phyloP scores from a whole-genome alignment of 2,329 filamentous ascomycete genomes.

The Pseudocercospora fuligena region DNA sequence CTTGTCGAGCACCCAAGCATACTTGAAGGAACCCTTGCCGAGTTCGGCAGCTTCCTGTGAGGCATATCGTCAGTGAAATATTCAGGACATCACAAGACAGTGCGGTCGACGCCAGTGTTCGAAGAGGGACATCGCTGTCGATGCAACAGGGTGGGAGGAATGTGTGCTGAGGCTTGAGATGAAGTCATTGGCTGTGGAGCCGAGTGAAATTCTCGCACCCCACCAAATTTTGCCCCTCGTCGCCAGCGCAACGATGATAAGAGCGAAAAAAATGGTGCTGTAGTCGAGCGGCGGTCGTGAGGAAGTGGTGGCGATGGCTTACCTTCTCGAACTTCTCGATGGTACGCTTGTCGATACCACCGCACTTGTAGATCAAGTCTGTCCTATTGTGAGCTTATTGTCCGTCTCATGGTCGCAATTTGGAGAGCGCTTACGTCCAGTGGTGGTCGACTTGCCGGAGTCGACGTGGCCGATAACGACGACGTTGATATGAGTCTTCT shows the following conservation, averaged over 20 bases:
- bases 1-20: conserved; percentile 99
- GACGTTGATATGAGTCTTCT: conserved; percentile 92
- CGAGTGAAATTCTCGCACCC: conserved; percentile 33
- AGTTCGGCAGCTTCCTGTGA: conserved; percentile 93
- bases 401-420: conserved; percentile 36
- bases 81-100: background rate
- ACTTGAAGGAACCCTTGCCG: conserved; percentile 99
- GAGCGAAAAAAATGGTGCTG: conserved; percentile 18
- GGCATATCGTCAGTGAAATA: conserved; percentile 43
- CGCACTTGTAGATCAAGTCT: conserved; percentile 99
- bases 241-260: conserved; percentile 25
- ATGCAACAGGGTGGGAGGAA: conserved; percentile 14
- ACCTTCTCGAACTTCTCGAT: conserved; percentile 99
- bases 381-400: conserved; percentile 64
- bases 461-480: conserved; percentile 99
- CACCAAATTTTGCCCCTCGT: conserved; percentile 32
- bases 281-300: conserved; percentile 10
- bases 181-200: conserved; percentile 26
- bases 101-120: background rate
- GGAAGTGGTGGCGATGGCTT: conserved; percentile 36
- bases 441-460: conserved; percentile 98
- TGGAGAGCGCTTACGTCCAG: conserved; percentile 66
- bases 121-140: background rate
- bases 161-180: conserved; percentile 15
- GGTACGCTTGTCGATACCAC: conserved; percentile 99